Conservation (phyloP, 2,329 filamentous ascomycete genomes). For the Rhynchosporium graminicola region DNA sequence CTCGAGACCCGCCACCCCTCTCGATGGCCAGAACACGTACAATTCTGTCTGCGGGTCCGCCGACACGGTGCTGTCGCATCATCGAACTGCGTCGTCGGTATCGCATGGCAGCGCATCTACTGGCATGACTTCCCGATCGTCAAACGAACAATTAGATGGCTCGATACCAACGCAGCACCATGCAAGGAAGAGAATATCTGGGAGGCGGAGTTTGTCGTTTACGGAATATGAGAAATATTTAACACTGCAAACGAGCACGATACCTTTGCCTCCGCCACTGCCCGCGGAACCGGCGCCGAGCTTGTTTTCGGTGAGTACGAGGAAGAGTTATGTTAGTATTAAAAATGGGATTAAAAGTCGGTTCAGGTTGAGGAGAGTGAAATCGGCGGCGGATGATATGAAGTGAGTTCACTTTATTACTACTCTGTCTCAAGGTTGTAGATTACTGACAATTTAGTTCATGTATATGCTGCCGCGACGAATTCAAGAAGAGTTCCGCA, state of each 20-base stretch:
- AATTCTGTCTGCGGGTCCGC: constrained; percentile 34
- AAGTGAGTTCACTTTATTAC: constrained; percentile 31
- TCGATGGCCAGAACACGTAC: constrained; percentile 23
- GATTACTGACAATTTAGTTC: constrained; percentile 45
- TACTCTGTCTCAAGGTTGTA: neutral
- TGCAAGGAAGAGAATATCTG: constrained; percentile 23
- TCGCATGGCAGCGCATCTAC: constrained; percentile 36
- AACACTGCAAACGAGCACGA: constrained; percentile 28
- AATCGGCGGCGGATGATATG: constrained; percentile 22
- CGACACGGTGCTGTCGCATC: constrained; percentile 28
- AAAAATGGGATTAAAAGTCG: constrained; percentile 34
- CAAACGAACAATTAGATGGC: constrained; percentile 28
- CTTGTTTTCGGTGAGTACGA: constrained; percentile 37
- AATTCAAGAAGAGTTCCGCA: constrained; percentile 47
- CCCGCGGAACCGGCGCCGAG: constrained; percentile 34
- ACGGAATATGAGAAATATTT: constrained; percentile 39
- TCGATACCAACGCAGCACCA: constrained; percentile 9
- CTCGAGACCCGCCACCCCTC: constrained; percentile 25
- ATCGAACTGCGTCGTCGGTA: constrained; percentile 35
- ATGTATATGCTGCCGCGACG: constrained; percentile 58
- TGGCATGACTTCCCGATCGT: constrained; percentile 36
- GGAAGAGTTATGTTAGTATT: constrained; percentile 34
- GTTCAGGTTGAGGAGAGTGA: constrained; percentile 31
- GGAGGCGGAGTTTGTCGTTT: constrained; percentile 36
- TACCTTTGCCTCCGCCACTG: constrained; percentile 21